phyloP scores from a whole-genome alignment of 2,329 filamentous ascomycete genomes.

The Elsinoe arachidis region DNA sequence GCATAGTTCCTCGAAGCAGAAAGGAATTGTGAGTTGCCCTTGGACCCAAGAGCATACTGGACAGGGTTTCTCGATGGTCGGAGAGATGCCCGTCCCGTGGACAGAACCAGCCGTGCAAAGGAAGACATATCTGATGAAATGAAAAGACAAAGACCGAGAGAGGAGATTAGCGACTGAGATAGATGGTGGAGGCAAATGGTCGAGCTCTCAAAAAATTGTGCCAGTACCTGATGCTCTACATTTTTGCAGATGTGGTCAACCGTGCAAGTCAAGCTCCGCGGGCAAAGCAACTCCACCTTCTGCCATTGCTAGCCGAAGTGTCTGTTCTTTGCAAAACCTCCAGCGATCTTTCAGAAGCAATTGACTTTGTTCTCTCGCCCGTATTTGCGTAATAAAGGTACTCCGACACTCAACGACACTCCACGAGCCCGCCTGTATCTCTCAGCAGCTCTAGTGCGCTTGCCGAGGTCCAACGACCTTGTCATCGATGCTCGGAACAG shows the following conservation, averaged over 20 bases:
- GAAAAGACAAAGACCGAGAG: constrained; percentile 12
- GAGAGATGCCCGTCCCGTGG: constrained; percentile 70
- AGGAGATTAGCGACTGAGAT: constrained; percentile 11
- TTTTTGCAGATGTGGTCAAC: constrained; percentile 2
- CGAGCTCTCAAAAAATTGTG: constrained; percentile 9
- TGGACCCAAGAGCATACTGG: constrained; percentile 57
- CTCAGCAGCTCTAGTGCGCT: background rate
- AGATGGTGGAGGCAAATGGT: constrained; percentile 3
- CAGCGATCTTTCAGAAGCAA: background rate
- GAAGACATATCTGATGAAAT: constrained; percentile 9
- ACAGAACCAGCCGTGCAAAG: constrained; percentile 60
- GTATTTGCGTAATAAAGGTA: background rate
- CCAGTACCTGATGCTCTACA: background rate
- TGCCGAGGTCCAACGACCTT: constrained; percentile 3
- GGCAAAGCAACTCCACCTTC: background rate
- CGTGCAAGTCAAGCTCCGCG: background rate
- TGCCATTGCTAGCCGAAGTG: constrained; percentile 6
- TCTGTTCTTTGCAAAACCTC: background rate
- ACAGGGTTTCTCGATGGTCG: constrained; percentile 64
- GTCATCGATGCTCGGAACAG: constrained; percentile 3
- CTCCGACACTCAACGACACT: background rate
- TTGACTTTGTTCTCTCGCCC: background rate
- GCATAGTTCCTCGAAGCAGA: constrained; percentile 52
- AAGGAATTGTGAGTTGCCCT: constrained; percentile 55
- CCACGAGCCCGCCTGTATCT: background rate